Evolutionary conservation across 2,329 filamentous ascomycete species (phyloP).

Genomic region (Paramyrothecium sp.): DNA sequence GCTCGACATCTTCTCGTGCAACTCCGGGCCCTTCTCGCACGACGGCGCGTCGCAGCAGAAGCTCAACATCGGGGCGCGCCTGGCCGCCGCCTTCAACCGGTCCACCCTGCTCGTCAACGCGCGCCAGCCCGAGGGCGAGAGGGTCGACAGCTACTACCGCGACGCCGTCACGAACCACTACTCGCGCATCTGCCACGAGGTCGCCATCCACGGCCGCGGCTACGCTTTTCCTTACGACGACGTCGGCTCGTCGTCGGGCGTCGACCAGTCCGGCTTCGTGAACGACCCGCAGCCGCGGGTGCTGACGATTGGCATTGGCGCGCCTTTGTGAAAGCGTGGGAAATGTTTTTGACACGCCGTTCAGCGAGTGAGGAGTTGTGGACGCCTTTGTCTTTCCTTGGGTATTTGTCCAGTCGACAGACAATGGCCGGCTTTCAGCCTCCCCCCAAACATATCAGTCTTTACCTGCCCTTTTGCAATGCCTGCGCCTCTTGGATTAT

Average conservation of each 20-base stretch:
- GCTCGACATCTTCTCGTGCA: conserved; percentile 51
- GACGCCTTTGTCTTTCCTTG: too few species aligned
- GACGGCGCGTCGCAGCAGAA: conserved; percentile 41
- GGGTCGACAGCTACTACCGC: conserved; percentile 50
- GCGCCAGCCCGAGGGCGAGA: conserved; percentile 52
- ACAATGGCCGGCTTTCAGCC: background rate
- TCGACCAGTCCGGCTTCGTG: conserved; percentile 63
- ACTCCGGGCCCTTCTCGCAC: conserved; percentile 54
- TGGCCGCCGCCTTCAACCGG: conserved; percentile 74
- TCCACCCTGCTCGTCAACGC: conserved; percentile 59
- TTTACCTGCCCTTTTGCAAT: background rate
- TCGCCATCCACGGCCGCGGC: conserved; percentile 57
- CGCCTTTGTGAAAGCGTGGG: conserved; percentile 14
- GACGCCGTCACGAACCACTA: conserved; percentile 63
- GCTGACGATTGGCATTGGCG: conserved; percentile 57
- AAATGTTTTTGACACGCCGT: too few species aligned
- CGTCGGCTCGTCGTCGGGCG: conserved; percentile 52
- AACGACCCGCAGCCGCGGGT: conserved; percentile 53
- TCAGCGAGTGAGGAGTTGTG: too few species aligned
- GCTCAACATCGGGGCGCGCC: conserved; percentile 67
- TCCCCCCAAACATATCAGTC: background rate
- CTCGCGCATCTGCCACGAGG: conserved; percentile 60
- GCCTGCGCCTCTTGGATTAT: background rate
- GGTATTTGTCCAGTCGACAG: too few species aligned
- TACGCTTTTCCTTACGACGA: conserved; percentile 75